These are phyloP conservation scores for Zymoseptoria brevis DNA, from an alignment of 2,329 filamentous ascomycete species.

Conservation along the genomic window DNA sequence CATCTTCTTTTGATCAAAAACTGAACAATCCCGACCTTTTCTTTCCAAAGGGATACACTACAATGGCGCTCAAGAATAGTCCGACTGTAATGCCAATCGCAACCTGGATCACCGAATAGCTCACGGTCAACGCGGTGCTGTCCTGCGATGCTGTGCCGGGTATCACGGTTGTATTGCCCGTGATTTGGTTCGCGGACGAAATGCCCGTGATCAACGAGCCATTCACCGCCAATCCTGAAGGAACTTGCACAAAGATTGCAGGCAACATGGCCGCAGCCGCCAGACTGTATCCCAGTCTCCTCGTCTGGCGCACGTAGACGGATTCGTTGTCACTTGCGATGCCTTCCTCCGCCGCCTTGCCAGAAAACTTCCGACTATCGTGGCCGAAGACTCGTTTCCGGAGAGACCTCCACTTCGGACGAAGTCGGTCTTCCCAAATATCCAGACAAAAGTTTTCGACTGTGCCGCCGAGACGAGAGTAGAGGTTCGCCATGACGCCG, in stretches of 20 bases:
- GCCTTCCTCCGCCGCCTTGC: conserved; percentile 26
- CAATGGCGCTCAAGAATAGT: conserved; percentile 40
- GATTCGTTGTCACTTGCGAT: conserved; percentile 20
- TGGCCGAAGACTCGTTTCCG: conserved; percentile 25
- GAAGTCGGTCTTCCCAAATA: conserved; percentile 45
- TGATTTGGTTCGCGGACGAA: conserved; percentile 49
- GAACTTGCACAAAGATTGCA: conserved; percentile 68
- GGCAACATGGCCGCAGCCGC: conserved; percentile 80
- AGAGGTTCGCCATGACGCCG: conserved; percentile 70
- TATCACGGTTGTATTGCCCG: conserved; percentile 26
- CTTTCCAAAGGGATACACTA: conserved; percentile 45
- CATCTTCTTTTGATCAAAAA: conserved; percentile 20
- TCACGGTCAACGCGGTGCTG: conserved; percentile 40
- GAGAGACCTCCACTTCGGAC: conserved; percentile 30
- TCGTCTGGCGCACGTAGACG: conserved; percentile 27
- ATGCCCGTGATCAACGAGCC: conserved; percentile 51
- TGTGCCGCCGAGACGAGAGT: conserved; percentile 58
- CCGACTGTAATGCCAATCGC: conserved; percentile 46
- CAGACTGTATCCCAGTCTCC: conserved; percentile 60
- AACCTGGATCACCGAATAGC: conserved; percentile 42
- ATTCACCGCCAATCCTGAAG: conserved; percentile 51
- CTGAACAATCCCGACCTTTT: conserved; percentile 38
- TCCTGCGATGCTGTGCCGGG: conserved; percentile 28
- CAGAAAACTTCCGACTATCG: conserved; percentile 11
- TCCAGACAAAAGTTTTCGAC: conserved; percentile 50